phyloP scores from a whole-genome alignment of 1,284 basidiomycete genomes.

The Hemileia vastatrix region DNA sequence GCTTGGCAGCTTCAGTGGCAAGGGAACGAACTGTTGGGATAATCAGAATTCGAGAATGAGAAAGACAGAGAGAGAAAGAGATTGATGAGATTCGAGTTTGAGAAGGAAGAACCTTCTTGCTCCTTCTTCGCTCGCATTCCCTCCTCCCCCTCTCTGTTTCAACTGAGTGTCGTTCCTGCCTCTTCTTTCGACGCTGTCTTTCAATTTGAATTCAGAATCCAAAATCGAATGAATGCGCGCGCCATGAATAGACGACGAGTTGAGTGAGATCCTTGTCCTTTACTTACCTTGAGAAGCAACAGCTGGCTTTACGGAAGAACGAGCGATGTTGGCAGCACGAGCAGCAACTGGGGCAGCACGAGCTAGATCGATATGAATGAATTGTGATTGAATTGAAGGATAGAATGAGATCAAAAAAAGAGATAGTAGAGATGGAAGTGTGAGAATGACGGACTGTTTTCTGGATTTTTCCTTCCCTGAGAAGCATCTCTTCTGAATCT shows the following conservation, averaged over 20 bases:
- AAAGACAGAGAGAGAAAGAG: neutral
- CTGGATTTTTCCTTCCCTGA: no score
- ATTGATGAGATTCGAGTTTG: neutral
- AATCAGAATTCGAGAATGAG: neutral
- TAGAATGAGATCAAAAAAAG: neutral
- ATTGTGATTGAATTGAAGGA: neutral
- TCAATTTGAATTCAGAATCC: no score
- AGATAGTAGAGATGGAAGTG: neutral
- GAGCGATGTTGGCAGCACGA: neutral
- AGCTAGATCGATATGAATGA: neutral
- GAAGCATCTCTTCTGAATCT: no score
- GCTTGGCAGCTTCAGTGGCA: slow-evolving; percentile 31
- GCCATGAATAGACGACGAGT: neutral
- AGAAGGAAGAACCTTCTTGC: neutral
- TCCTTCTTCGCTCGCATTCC: neutral
- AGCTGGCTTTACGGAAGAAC: neutral
- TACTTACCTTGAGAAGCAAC: neutral
- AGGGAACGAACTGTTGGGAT: slow-evolving; percentile 30
- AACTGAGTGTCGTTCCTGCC: no score
- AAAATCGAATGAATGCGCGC: neutral
- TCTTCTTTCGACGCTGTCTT: no score
- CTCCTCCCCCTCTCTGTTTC: neutral
- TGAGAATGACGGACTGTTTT: no score
- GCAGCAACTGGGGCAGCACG: neutral
- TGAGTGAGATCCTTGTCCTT: neutral